phyloP scores from a whole-genome alignment of 768 basidiomycete genomes.

The Brasilioporus rufonigricans region DNA sequence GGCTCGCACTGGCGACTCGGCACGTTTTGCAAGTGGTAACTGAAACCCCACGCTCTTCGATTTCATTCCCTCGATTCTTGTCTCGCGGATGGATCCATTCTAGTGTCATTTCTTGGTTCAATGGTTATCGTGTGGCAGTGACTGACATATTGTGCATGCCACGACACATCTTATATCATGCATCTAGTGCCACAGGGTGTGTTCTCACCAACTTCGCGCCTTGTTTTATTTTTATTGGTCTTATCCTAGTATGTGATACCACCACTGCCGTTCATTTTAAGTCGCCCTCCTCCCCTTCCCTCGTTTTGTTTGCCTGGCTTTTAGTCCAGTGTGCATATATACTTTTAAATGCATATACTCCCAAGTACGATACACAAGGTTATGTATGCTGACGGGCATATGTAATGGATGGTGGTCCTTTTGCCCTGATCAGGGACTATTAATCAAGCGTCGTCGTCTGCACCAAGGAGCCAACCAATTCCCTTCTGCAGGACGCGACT shows the following conservation, averaged over 20 bases:
- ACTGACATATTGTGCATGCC: slow-evolving; percentile 10
- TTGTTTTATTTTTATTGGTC: slow-evolving; percentile 26
- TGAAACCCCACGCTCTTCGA: slow-evolving; percentile 17
- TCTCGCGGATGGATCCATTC: slow-evolving; percentile 15
- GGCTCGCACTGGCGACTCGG: slow-evolving; percentile 60
- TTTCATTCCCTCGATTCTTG: slow-evolving; percentile 8
- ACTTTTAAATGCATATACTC: slow-evolving; percentile 17
- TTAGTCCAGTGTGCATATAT: slow-evolving; percentile 27
- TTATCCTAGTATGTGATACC: slow-evolving; percentile 28
- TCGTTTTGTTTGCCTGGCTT: slow-evolving; percentile 30
- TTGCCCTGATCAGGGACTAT: neutral
- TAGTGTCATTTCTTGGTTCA: slow-evolving; percentile 13
- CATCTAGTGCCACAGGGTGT: slow-evolving; percentile 13
- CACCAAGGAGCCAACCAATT: slow-evolving; percentile 95
- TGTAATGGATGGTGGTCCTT: slow-evolving; percentile 11
- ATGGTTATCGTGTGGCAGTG: slow-evolving; percentile 11
- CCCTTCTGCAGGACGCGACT: slow-evolving; percentile 81
- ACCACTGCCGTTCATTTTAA: slow-evolving; percentile 21
- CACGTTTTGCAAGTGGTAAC: slow-evolving; percentile 56
- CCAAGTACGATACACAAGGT: slow-evolving; percentile 14
- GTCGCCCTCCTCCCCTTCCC: neutral
- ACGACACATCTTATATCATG: slow-evolving; percentile 11
- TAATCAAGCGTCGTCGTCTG: slow-evolving; percentile 49
- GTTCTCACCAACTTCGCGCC: neutral
- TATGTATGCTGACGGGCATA: slow-evolving; percentile 15